Evolutionary conservation across 2,329 filamentous ascomycete genomes (phyloP).

Genomic region (Epichloe aotearoae): DNA sequence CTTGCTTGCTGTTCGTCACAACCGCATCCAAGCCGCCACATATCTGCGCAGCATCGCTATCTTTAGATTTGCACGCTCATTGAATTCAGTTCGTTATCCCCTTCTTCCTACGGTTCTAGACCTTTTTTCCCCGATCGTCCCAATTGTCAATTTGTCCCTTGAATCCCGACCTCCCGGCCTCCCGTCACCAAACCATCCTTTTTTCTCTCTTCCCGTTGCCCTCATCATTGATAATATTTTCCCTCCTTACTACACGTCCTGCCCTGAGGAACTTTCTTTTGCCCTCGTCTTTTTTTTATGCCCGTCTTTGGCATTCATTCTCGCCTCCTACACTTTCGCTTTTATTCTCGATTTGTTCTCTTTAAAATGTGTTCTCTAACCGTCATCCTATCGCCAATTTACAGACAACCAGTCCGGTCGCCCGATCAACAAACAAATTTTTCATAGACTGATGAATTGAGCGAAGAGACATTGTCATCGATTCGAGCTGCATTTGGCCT

Average conservation of each 20-base stretch:
- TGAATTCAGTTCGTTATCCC: conserved; percentile 21
- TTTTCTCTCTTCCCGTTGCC: conserved; percentile 5
- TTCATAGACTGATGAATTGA: conserved; percentile 4
- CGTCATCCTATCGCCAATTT: conserved; percentile 36
- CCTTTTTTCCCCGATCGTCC: conserved; percentile 5
- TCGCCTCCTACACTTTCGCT: conserved; percentile 12
- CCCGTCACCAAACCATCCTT: conserved; percentile 1
- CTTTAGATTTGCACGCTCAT: conserved; percentile 15
- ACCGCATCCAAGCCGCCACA: conserved; percentile 6
- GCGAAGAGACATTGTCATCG: not conserved
- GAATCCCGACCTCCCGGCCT: not conserved
- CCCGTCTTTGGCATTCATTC: not conserved
- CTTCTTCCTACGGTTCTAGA: conserved; percentile 7
- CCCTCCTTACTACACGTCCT: conserved; percentile 6
- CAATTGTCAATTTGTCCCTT: conserved; percentile 7
- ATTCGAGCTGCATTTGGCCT: not conserved
- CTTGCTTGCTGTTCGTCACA: conserved; percentile 3
- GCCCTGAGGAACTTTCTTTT: conserved; percentile 6
- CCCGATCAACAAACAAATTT: conserved; percentile 3
- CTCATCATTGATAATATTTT: conserved; percentile 7
- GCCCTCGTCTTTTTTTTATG: not conserved
- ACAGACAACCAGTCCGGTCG: conserved; percentile 25
- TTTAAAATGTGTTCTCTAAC: conserved; percentile 41
- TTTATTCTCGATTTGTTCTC: conserved; percentile 12
- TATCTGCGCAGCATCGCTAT: conserved; percentile 12